phyloP scores from a whole-genome alignment of 192 early-diverging fungal genomes.

The Backusella circina region DNA sequence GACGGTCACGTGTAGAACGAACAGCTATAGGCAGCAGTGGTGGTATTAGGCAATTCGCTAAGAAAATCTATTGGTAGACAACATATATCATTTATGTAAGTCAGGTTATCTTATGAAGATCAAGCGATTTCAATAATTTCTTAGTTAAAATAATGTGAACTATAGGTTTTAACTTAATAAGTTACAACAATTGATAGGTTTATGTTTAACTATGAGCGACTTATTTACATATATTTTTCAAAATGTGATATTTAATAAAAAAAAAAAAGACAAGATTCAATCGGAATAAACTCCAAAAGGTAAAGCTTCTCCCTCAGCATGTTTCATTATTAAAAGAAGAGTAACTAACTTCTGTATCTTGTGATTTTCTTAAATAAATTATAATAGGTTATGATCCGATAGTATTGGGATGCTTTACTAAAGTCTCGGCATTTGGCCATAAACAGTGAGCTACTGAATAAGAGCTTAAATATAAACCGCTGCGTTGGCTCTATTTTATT shows the following conservation, averaged over 20 bases:
- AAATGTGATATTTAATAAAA: neutral
- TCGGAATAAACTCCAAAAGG: neutral
- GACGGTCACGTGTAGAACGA: neutral
- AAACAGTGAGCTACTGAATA: neutral
- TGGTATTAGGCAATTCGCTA: neutral
- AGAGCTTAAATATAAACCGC: neutral
- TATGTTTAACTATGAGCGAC: neutral
- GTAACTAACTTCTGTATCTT: neutral
- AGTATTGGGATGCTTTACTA: neutral
- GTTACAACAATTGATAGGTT: neutral
- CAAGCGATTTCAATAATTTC: neutral
- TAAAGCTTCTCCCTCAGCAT: neutral
- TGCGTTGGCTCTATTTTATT: neutral
- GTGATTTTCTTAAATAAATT: neutral
- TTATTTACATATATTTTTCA: neutral
- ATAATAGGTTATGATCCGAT: neutral
- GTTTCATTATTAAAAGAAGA: neutral
- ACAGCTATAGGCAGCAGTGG: neutral
- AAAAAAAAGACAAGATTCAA: neutral
- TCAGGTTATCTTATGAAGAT: neutral
- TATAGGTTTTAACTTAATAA: neutral
- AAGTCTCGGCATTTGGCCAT: neutral
- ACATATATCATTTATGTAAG: neutral
- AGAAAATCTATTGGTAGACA: neutral
- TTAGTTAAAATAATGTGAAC: neutral